Evolutionary conservation across 2,329 filamentous ascomycete species (phyloP).

Genomic region (Colletotrichum graminicola): DNA sequence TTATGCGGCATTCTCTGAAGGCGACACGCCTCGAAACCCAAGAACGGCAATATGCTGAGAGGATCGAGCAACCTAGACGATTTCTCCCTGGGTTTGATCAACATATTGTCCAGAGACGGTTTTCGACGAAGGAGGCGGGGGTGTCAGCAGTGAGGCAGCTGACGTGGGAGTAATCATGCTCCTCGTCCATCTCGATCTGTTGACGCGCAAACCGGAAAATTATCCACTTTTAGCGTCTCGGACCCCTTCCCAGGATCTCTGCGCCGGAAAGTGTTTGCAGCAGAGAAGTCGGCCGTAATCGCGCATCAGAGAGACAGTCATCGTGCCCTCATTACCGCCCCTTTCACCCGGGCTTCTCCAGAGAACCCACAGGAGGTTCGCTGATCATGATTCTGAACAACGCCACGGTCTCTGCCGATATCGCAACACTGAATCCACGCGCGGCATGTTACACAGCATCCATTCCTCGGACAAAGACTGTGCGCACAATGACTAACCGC

Average conservation of each 20-base stretch:
- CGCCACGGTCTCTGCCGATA: constrained; percentile 1
- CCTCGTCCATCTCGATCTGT: constrained; percentile 15
- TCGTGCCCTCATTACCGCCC: neutral
- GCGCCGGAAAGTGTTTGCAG: neutral
- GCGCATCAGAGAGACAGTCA: neutral
- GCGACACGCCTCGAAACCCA: neutral
- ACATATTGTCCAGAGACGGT: neutral
- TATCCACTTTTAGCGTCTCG: neutral
- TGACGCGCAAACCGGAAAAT: neutral
- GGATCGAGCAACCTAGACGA: neutral
- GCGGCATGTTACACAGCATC: constrained; percentile 16
- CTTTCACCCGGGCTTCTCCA: constrained; percentile 14
- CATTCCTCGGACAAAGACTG: neutral
- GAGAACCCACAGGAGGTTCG: constrained; percentile 15
- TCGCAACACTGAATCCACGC: neutral
- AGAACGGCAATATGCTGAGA: neutral
- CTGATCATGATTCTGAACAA: constrained; percentile 31
- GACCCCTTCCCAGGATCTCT: neutral
- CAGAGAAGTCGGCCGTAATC: neutral
- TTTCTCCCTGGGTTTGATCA: neutral
- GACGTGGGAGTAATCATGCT: constrained; percentile 16
- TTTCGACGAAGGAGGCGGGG: neutral
- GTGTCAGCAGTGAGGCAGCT: constrained; percentile 38
- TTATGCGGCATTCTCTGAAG: neutral
- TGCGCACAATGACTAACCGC: neutral